Conservation (phyloP, 805 yeast species). For the Danielozyma ontarioensis region DNA sequence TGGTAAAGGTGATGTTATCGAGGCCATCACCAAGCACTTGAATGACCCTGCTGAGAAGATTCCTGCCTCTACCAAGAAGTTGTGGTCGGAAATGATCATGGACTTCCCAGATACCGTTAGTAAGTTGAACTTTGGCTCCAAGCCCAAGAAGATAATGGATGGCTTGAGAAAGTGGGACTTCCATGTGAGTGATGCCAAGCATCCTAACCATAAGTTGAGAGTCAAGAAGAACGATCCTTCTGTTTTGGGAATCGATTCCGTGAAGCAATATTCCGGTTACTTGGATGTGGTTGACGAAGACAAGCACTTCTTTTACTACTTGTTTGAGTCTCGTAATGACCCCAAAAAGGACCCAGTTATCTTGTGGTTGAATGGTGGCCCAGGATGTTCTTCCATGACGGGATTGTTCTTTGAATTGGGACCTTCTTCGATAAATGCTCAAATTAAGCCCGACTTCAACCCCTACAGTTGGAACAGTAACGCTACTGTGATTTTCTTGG, state of each 20-base stretch:
- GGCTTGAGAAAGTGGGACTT: constrained; percentile 24
- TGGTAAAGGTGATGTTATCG: constrained; percentile 26
- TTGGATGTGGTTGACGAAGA: constrained; percentile 77
- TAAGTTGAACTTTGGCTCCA: constrained; percentile 44
- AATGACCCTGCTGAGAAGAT: constrained; percentile 47
- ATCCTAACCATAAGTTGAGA: constrained; percentile 32
- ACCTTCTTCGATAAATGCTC: constrained; percentile 19
- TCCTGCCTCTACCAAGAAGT: constrained; percentile 42
- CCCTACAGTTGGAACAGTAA: constrained; percentile 26
- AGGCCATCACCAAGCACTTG: constrained; percentile 46
- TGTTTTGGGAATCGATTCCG: constrained; percentile 69
- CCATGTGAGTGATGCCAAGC: constrained; percentile 33
- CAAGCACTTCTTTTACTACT: constrained; percentile 91
- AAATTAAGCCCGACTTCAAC: constrained; percentile 19
- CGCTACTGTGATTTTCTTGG: constrained; percentile 23
- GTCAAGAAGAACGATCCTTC: constrained; percentile 38
- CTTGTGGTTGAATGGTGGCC: constrained; percentile 30
- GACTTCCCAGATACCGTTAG: constrained; percentile 54
- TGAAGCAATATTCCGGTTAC: constrained; percentile 81
- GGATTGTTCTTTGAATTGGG: constrained; percentile 29
- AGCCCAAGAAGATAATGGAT: constrained; percentile 38
- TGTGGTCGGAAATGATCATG: constrained; percentile 63
- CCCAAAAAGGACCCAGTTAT: constrained; percentile 28
- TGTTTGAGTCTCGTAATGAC: constrained; percentile 85
- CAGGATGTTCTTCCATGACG: constrained; percentile 25